Base-by-base conservation (phyloP, 2,329 filamentous ascomycete genomes). In the Didymella glomerata region DNA sequence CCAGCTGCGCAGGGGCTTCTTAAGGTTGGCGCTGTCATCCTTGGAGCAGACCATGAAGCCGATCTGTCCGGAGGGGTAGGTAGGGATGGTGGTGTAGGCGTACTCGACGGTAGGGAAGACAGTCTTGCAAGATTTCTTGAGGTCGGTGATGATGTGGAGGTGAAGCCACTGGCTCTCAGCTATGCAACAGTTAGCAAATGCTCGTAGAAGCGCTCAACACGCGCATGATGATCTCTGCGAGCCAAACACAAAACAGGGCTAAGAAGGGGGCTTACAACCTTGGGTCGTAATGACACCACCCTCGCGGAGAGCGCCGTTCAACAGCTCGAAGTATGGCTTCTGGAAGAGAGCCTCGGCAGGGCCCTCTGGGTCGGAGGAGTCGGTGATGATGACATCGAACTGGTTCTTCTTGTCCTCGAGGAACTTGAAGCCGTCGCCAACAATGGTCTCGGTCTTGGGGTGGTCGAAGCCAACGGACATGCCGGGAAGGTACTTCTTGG, bases 11-110 rank as follows among this genome's bases (percentile, higher is more conserved):
- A 97, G 76, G 53, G 95, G 95, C 81, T 89, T 91, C 80, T 86
- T 92, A 77, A 98, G 86, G 81, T 99, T 86, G 79, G 79, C 89
- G 87, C 76, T 81, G 78, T 88, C 83, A 78, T 98, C 94, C 88
- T 99, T 98, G 89, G 86, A 91, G 89, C 95, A 98, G 77, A 99
- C 92, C 93, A 99, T 97, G 89, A 99, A 99, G 78, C 95, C 95
- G 76, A 99, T 99, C 85, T 99, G 95, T 78, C 95, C 95, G 57
- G 92, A 96, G 68, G 95, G 95, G 85, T 99, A 99, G 77, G 95
- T 99, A 60, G 95, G 95, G 80, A 99, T 99, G 74, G 94, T 98
- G 76, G 94, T 98, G 87, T 97, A 99, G 72, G 91, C 95, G 83
- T 98, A 99, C 84, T 99, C 95, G 79, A 91, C 95, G 64, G 92